These are phyloP conservation scores for Rubroboletus pulcherrimus DNA, from an alignment of 768 basidiomycete genomes.

Conservation along the genomic window DNA sequence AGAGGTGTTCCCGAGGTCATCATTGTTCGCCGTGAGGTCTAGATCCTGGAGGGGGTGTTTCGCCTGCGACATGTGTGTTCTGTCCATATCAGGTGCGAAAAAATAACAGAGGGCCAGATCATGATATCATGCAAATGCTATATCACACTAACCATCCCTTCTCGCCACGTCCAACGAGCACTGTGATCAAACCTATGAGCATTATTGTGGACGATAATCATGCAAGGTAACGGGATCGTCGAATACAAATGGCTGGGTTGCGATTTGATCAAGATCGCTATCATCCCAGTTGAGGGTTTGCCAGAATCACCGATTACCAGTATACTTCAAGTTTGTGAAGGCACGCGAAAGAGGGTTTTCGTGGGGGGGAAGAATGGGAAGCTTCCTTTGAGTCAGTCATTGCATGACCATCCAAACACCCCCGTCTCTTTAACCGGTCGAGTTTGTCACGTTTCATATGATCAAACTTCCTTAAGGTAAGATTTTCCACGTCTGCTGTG, in stretches of 20 bases:
- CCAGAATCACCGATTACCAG: too few relatives aligned
- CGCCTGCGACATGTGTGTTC: slow-evolving; percentile 60
- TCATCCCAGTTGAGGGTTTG: too few relatives aligned
- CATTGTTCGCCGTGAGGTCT: slow-evolving; percentile 58
- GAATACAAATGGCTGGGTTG: too few relatives aligned
- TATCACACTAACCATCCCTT: slow-evolving; percentile 47
- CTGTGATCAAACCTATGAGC: slow-evolving; percentile 51
- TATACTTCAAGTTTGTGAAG: too few relatives aligned
- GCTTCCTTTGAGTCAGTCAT: neutral
- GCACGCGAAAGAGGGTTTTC: too few relatives aligned
- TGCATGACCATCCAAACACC: neutral
- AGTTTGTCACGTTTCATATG: neutral
- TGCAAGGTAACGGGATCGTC: too few relatives aligned
- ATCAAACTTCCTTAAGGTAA: too few relatives aligned
- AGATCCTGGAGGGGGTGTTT: slow-evolving; percentile 58
- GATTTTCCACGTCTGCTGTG: neutral
- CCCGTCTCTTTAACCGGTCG: neutral
- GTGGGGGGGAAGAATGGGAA: slow-evolving; percentile 31
- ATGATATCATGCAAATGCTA: slow-evolving; percentile 41
- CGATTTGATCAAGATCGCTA: too few relatives aligned
- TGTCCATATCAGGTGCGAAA: slow-evolving; percentile 54
- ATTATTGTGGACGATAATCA: slow-evolving; percentile 41
- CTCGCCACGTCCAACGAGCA: slow-evolving; percentile 71
- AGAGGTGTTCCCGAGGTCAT: slow-evolving; percentile 55
- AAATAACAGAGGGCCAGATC: slow-evolving; percentile 56